These are phyloP conservation scores for Gentiana dahurica DNA, from an alignment of 257 asterid genomes.

Conservation along the genomic window DNA sequence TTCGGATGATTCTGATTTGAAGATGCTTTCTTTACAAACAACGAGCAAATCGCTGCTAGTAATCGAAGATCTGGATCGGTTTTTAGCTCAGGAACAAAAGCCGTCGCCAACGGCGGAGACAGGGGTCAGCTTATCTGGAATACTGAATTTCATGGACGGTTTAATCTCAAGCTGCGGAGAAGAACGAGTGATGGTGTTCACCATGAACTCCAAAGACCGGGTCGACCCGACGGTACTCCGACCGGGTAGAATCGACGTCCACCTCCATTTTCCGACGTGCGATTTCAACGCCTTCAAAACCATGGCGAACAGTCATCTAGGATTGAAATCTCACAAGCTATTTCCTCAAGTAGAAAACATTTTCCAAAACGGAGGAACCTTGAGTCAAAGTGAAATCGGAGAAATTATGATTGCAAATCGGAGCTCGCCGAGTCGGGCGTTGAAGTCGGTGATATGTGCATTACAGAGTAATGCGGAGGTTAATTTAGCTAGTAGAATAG, in stretches of 20 bases:
- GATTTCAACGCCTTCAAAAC: constrained; percentile 63
- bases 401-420: constrained; percentile 87
- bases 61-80: constrained; percentile 79
- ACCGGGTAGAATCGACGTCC: constrained; percentile 86
- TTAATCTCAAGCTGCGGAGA: constrained; percentile 78
- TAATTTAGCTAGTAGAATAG: constrained; percentile 28
- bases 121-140: constrained; percentile 50
- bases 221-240: constrained; percentile 52
- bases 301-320: constrained; percentile 62
- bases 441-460: constrained; percentile 70
- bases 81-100: constrained; percentile 29
- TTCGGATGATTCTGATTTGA: constrained; percentile 62
- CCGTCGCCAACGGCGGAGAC: constrained; percentile 3
- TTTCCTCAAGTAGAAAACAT: constrained; percentile 72
- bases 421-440: constrained; percentile 72
- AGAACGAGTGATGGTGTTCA: constrained; percentile 71
- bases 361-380: constrained; percentile 60
- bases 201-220: constrained; percentile 58
- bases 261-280: constrained; percentile 67
- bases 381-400: constrained; percentile 80
- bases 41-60: constrained; percentile 56
- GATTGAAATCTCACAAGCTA: constrained; percentile 69
- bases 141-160: constrained; percentile 88
- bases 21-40: constrained; percentile 57
- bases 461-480: constrained; percentile 39